These are phyloP conservation scores for Vitis vinifera DNA, from an alignment of 164 flowering plant genomes.

Conservation along the genomic window ASM3070453v1 NC_081811.1:1810001-1810500, in stretches of 20 bases:
- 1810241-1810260: constrained; percentile 91
- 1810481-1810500: constrained; percentile 39
- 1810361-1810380: constrained; percentile 23
- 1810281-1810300: constrained; percentile 36
- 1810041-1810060: too few relatives aligned
- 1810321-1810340: background rate
- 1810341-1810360: constrained; percentile 8
- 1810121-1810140: constrained; percentile 77
- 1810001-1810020: too few relatives aligned
- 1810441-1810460: constrained; percentile 39
- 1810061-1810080: background rate
- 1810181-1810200: constrained; percentile 83
- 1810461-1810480: constrained; percentile 34
- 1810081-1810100: background rate
- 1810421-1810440: constrained; percentile 44
- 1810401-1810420: constrained; percentile 7
- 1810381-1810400: constrained; percentile 3
- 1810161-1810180: constrained; percentile 77
- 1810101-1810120: constrained; percentile 49
- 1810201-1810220: constrained; percentile 65
- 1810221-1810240: constrained; percentile 63
- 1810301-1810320: constrained; percentile 31
- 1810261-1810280: constrained; percentile 81
- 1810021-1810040: too few relatives aligned
- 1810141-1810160: constrained; percentile 95